Percentiles rank a stretch among this genome's conserved stretches.
These are phyloP conservation scores for Polytrichum commune DNA, from an alignment of 225 moss, liverwort and hornwort genomes.

Conservation along the genomic window DNA sequence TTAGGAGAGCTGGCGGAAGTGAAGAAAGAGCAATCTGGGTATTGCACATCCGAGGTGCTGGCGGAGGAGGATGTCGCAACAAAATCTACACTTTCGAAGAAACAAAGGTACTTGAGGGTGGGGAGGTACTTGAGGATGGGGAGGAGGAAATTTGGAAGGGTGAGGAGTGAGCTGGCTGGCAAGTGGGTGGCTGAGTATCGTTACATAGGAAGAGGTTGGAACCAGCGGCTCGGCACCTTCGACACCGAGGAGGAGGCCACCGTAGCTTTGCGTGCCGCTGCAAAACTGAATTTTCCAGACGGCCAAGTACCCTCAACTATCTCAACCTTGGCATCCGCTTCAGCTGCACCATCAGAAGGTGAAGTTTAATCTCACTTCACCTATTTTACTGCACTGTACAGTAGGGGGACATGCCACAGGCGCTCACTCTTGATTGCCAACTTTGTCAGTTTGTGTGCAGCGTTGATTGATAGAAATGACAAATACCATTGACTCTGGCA, in stretches of 20 bases:
- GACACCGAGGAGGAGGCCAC: conserved; percentile 76
- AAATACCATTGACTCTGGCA: not conserved
- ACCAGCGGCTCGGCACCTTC: conserved; percentile 45
- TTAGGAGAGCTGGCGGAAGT: not conserved
- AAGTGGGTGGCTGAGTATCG: not conserved
- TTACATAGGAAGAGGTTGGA: rapidly evolving
- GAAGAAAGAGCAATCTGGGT: too few species aligned
- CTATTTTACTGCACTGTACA: not conserved
- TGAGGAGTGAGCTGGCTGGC: not conserved
- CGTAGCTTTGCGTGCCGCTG: conserved; percentile 48
- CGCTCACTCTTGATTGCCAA: not conserved
- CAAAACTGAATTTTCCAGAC: not conserved
- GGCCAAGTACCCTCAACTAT: not conserved
- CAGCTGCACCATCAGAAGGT: not conserved
- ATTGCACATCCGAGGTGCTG: too few species aligned
- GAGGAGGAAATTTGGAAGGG: not conserved
- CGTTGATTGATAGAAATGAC: not conserved
- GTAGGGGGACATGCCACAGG: not conserved
- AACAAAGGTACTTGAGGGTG: too few species aligned
- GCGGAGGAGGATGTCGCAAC: not conserved
- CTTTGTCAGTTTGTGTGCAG: not conserved
- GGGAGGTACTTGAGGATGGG: not conserved
- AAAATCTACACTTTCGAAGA: not conserved
- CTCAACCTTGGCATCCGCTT: not conserved
- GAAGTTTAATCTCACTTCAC: not conserved